Base-by-base conservation (phyloP, 768 basidiomycete species). In the Psilocybe cyanescens region DNA sequence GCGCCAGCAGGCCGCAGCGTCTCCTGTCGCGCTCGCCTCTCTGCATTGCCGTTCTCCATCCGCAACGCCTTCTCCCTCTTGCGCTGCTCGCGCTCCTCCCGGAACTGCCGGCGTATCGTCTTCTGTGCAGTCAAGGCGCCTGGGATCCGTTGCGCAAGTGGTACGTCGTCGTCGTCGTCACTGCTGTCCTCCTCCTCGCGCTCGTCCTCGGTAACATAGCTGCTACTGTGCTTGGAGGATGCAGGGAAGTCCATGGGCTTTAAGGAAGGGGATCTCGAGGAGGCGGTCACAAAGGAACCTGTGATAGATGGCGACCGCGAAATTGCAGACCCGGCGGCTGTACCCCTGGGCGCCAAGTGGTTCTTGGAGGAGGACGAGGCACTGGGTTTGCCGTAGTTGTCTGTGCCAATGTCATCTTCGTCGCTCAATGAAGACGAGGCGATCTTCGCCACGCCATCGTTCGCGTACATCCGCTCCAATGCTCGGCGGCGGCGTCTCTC, bases 101-200 rank as follows among this genome's bases (percentile, higher is more conserved):
- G 81, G 24, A 91, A 86, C 70, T 92, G 84, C 48, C 80, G 79
- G 17, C 92, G 84, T 57, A 97, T 91, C 4, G 89, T 87, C 67
- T 85, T 87, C 68, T 97, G 95, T 8, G 93, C 94, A 3, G 80
- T 83, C 60, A 97, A 75, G 3, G 95, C 95, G 1, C 87, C 89
- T 3, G 94, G 95, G 57, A 94, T 92, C 31, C 88, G 81, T 64
- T 85, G 86, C 2, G 94, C 95, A 14, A 97, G 81, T 1, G 95
- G 95, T 1, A 94, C 79, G 66, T 97, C 90, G 70, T 97, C 94
- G 57, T 92, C 87, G 41, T 83, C 79, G 31, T 74, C 75, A 33
- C 72, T 70, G 9, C 45, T 58, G 33, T 62, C 61, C 52, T 64
- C 73, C 29, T 57, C 61, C 12, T 76, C 75, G 4, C 80, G 81